Evolutionary conservation across 2,329 filamentous ascomycete species (phyloP).

Genomic region (Albifimbria verrucaria): DNA sequence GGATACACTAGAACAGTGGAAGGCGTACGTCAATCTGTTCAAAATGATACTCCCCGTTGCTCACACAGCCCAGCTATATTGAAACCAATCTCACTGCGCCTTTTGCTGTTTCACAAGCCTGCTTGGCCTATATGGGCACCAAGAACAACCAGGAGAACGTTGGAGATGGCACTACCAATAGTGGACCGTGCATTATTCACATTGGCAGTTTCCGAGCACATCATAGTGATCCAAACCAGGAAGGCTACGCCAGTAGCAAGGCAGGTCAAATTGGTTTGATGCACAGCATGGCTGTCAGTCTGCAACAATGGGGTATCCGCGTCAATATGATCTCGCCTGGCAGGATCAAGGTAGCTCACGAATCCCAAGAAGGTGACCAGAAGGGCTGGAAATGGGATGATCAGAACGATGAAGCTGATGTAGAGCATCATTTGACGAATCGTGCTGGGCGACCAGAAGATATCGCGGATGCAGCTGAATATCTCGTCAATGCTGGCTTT

Average conservation of each 20-base stretch:
- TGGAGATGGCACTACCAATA: constrained; percentile 10
- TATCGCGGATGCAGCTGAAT: constrained; percentile 39
- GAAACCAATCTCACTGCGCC: constrained; percentile 45
- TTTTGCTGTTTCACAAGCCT: constrained; percentile 43
- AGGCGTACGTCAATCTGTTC: constrained; percentile 22
- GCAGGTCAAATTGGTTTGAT: constrained; percentile 31
- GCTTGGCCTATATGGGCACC: constrained; percentile 38
- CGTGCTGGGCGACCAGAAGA: constrained; percentile 42
- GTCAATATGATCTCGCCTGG: constrained; percentile 41
- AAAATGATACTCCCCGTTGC: background rate
- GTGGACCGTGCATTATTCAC: constrained; percentile 42
- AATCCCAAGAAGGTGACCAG: constrained; percentile 41
- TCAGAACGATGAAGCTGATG: constrained; percentile 32
- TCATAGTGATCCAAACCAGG: constrained; percentile 43
- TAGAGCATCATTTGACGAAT: constrained; percentile 38
- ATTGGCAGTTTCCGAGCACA: constrained; percentile 43
- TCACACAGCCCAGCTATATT: constrained; percentile 20
- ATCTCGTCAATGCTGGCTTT: constrained; percentile 25
- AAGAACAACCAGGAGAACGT: constrained; percentile 16
- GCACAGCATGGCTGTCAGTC: constrained; percentile 32
- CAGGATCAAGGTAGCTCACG: constrained; percentile 42
- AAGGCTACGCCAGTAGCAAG: constrained; percentile 43
- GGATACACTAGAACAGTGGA: constrained; percentile 39
- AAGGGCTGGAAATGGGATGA: constrained; percentile 32
- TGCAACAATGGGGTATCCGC: constrained; percentile 27